Evolutionary conservation across 2,329 filamentous ascomycete genomes (phyloP).

Genomic region (Bipolaris oryzae): DNA sequence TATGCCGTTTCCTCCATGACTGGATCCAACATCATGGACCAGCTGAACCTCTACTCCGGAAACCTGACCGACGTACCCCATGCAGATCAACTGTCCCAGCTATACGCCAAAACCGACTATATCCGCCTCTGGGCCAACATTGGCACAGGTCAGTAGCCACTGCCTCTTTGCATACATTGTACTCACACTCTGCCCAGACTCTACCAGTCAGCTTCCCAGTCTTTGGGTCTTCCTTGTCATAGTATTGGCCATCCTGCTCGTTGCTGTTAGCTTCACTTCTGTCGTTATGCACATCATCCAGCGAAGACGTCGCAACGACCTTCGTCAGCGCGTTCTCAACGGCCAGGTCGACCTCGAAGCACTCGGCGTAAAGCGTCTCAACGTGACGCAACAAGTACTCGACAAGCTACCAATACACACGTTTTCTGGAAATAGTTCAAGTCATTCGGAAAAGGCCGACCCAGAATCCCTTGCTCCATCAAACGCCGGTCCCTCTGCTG

Average conservation of each 20-base stretch:
- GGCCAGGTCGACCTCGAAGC: slow-evolving; percentile 88
- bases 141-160: slow-evolving; percentile 48
- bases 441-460: slow-evolving; percentile 25
- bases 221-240: slow-evolving; percentile 79
- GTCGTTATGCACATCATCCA: slow-evolving; percentile 79
- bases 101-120: slow-evolving; percentile 51
- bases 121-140: slow-evolving; percentile 60
- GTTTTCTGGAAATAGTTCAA: slow-evolving; percentile 57
- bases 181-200: slow-evolving; percentile 16
- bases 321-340: slow-evolving; percentile 72
- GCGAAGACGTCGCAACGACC: slow-evolving; percentile 67
- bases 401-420: slow-evolving; percentile 78
- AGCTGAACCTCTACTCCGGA: slow-evolving; percentile 78
- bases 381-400: slow-evolving; percentile 74
- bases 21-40: slow-evolving; percentile 71
- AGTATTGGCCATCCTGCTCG: slow-evolving; percentile 73
- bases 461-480: slow-evolving; percentile 17
- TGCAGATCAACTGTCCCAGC: slow-evolving; percentile 46
- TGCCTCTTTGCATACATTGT: slow-evolving; percentile 2
- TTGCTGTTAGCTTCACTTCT: slow-evolving; percentile 71
- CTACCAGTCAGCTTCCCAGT: slow-evolving; percentile 68
- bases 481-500: slow-evolving; percentile 15
- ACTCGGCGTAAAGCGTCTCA: slow-evolving; percentile 81
- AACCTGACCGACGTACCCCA: slow-evolving; percentile 63
- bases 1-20: slow-evolving; percentile 76